Base-by-base conservation (phyloP, 768 basidiomycete species). In the Solioccasus polychromus region DNA sequence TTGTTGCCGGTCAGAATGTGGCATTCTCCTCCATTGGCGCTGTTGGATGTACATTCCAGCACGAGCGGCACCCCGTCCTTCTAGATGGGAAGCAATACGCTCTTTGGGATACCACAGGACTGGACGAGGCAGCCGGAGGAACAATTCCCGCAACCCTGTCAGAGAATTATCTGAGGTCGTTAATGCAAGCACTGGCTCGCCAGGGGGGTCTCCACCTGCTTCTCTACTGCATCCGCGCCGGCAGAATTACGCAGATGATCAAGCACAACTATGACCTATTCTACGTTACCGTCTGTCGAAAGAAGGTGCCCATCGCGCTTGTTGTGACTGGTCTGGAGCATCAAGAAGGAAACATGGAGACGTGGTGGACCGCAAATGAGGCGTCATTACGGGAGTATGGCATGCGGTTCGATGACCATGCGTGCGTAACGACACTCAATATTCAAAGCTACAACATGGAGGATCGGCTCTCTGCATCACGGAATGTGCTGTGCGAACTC, bases 291-390 rank as follows among this genome's bases (percentile, higher is more conserved):
- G 57, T 72, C 24, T 72, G 71, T 41, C 58, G 50, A 17, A 45
- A 50, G 25, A 44, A 57, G 24, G 72, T 71, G 4, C 71, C 67
- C 3, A 58, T 67, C n/a, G 57, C 64, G 1, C 39, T 71, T 5
- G 67, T 66, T 6, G 53, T 71, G 7, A 72, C 68, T 0, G 64
- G 68, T 15, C 53, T 72, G 14, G 71, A 70, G 44, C 31, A 60
- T 17, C 48, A 63, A 14, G 6, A 24, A 3, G 39, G 14, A 8
- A 20, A 14, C 10, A 63, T 64, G 61, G 58, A 63, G 26, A 35
- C 37, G 7, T 63, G 63, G 62, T 63, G 62, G 63, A 8, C 10
- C 3, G 24, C 23, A 20, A 71, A 71, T 39, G 42, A 63, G 28
- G 25, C 23, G 9, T 23, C 19, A 0, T 66, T 72, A 35, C 52